Percentiles rank a stretch among this genome's conserved stretches.
These are phyloP conservation scores for Trichoderma guizhouense DNA, from an alignment of 2,329 filamentous ascomycete genomes.

Conservation along the genomic window DNA sequence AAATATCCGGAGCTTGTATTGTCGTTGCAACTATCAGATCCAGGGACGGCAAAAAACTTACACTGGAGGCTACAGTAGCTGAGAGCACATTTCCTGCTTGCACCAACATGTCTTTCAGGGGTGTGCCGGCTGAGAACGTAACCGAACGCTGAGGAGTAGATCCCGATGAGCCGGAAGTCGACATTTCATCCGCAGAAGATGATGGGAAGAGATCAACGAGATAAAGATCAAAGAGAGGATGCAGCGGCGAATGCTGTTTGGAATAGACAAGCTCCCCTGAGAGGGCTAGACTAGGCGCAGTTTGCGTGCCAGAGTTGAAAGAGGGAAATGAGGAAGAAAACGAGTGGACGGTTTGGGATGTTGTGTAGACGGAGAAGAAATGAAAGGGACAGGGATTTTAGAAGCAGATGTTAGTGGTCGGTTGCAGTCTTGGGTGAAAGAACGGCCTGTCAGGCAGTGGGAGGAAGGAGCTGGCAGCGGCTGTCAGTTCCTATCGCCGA, in stretches of 20 bases:
- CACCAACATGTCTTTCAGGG: slow-evolving; percentile 25
- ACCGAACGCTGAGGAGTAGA: slow-evolving; percentile 29
- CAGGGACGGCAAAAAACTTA: slow-evolving; percentile 17
- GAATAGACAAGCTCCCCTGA: slow-evolving; percentile 27
- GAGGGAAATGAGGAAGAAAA: slow-evolving; percentile 24
- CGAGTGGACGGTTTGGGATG: slow-evolving; percentile 3
- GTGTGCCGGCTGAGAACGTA: slow-evolving; percentile 18
- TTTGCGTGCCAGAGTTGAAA: slow-evolving; percentile 23
- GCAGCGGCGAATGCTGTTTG: neutral
- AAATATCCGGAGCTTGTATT: neutral
- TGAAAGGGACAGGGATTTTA: slow-evolving; percentile 16
- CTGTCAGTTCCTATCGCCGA: slow-evolving; percentile 23
- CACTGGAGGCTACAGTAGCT: slow-evolving; percentile 19
- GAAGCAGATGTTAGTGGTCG: slow-evolving; percentile 11
- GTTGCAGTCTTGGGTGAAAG: slow-evolving; percentile 8
- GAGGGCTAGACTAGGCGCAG: slow-evolving; percentile 20
- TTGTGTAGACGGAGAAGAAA: slow-evolving; percentile 12
- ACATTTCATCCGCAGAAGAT: slow-evolving; percentile 27
- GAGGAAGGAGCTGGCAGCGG: slow-evolving; percentile 29
- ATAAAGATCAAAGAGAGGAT: slow-evolving; percentile 11
- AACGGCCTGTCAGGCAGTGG: slow-evolving; percentile 15
- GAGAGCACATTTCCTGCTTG: slow-evolving; percentile 19
- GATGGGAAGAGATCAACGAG: neutral
- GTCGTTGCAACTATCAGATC: neutral
- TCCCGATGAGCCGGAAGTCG: slow-evolving; percentile 27